Conservation (phyloP, 1,284 basidiomycete species). For the Cutaneotrichosporon sp. region DNA sequence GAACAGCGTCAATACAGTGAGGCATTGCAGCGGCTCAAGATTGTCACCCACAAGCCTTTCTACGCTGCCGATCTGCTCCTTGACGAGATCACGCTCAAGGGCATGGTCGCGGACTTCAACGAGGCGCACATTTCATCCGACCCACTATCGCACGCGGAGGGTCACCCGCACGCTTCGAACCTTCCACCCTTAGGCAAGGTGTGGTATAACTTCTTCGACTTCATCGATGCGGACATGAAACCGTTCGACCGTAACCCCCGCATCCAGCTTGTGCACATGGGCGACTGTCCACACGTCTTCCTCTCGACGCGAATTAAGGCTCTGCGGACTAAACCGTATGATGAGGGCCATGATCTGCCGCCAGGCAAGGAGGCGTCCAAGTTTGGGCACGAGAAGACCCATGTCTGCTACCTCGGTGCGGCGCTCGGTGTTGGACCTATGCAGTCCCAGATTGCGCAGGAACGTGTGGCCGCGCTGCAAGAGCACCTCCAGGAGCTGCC, state of each 20-base stretch:
- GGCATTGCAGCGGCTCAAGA: conserved; percentile 27
- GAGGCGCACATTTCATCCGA: conserved; percentile 51
- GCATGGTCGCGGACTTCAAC: conserved; percentile 69
- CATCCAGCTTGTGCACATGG: conserved; percentile 66
- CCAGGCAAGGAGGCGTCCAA: conserved; percentile 57
- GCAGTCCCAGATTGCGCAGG: conserved; percentile 62
- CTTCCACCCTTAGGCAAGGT: conserved; percentile 40
- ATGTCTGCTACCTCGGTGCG: conserved; percentile 75
- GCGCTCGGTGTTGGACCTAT: conserved; percentile 60
- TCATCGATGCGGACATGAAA: conserved; percentile 70
- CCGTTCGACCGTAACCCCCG: conserved; percentile 56
- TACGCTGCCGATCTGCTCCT: conserved; percentile 86
- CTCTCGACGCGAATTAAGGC: conserved; percentile 62
- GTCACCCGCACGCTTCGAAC: conserved; percentile 22
- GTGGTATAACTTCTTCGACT: conserved; percentile 82
- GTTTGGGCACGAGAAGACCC: conserved; percentile 82
- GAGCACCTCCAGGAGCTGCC: conserved; percentile 5
- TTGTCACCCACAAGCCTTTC: conserved; percentile 68
- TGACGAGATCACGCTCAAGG: conserved; percentile 71
- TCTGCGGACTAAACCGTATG: conserved; percentile 34
- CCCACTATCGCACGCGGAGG: neutral
- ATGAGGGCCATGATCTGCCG: conserved; percentile 4
- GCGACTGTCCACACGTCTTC: conserved; percentile 74
- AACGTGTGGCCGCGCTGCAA: conserved; percentile 50
- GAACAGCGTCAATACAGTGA: conserved; percentile 54